phyloP scores from a whole-genome alignment of 148 eudicot species.

The Vaccinium macrocarpon region DNA sequence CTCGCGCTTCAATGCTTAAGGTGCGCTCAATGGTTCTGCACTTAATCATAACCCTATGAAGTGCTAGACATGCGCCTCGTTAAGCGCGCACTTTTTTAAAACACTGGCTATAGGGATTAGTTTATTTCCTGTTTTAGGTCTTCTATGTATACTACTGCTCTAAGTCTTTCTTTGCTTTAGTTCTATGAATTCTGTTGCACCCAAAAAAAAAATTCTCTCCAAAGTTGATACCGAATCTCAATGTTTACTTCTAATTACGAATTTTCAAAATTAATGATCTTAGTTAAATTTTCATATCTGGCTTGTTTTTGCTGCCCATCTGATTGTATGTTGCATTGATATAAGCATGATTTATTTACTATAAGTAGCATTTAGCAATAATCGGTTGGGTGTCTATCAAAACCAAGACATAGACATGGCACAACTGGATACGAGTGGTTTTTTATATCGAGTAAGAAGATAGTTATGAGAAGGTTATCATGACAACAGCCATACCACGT shows the following conservation, averaged over 20 bases:
- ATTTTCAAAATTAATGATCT: background rate
- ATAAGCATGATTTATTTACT: too few relatives aligned
- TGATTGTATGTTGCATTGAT: constrained; percentile 1
- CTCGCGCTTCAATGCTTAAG: too few relatives aligned
- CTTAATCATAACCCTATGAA: too few relatives aligned
- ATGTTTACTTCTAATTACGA: background rate
- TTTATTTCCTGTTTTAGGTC: too few relatives aligned
- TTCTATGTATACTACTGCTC: too few relatives aligned
- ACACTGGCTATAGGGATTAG: too few relatives aligned
- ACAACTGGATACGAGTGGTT: constrained; percentile 10
- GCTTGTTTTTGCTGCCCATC: background rate
- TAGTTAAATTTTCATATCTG: background rate
- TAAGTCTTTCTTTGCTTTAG: too few relatives aligned
- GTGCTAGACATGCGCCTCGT: too few relatives aligned
- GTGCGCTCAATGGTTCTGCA: too few relatives aligned
- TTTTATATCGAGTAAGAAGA: background rate
- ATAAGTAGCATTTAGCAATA: background rate
- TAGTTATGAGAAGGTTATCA: constrained; percentile 6
- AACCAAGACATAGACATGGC: constrained; percentile 15
- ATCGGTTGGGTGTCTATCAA: background rate
- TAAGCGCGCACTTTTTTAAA: too few relatives aligned
- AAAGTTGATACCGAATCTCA: background rate
- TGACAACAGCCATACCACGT: constrained; percentile 60
- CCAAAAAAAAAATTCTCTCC: too few relatives aligned
- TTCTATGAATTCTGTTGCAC: too few relatives aligned